Evolutionary conservation across 148 eudicot species (phyloP).

Genomic region (Dianthus caryophyllus): DNA sequence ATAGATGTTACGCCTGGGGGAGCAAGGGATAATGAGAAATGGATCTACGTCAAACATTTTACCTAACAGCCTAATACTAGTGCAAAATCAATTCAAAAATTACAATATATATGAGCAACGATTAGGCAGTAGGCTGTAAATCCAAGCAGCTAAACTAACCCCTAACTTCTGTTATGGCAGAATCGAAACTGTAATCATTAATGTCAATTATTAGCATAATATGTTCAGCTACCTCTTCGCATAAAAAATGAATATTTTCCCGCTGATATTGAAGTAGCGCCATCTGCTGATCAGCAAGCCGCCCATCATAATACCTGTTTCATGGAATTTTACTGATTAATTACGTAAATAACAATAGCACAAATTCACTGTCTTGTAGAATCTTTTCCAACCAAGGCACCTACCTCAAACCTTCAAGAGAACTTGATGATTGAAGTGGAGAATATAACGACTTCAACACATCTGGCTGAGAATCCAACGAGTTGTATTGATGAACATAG

Average conservation of each 20-base stretch:
- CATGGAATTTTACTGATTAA: slow-evolving; percentile 5
- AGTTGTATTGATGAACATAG: slow-evolving; percentile 87
- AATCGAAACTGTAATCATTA: not conserved
- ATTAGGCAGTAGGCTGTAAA: not conserved
- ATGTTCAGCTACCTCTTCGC: slow-evolving; percentile 74
- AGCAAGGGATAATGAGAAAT: slow-evolving; percentile 1
- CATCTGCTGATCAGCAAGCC: slow-evolving; percentile 99
- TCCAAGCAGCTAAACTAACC: not conserved
- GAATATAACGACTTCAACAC: slow-evolving; percentile 92
- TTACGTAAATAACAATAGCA: slow-evolving; percentile 4
- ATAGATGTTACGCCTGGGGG: not conserved
- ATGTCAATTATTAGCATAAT: not conserved
- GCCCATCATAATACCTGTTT: slow-evolving; percentile 85
- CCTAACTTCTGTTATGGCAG: slow-evolving; percentile 3
- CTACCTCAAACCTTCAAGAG: slow-evolving; percentile 91
- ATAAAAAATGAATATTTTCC: slow-evolving; percentile 89
- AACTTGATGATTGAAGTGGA: slow-evolving; percentile 86
- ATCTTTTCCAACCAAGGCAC: too few species aligned
- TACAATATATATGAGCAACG: not conserved
- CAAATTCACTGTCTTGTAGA: not conserved
- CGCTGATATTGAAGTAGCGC: slow-evolving; percentile 96
- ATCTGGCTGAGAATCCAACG: slow-evolving; percentile 92
- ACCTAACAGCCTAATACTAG: not conserved
- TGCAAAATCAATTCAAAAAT: not conserved
- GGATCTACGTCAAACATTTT: slow-evolving; percentile 1